A percentile compares a stretch with the other conserved stretches of the same genome.
Conservation (phyloP, 345 rosid species). For the Raphanus raphanistrum region DNA sequence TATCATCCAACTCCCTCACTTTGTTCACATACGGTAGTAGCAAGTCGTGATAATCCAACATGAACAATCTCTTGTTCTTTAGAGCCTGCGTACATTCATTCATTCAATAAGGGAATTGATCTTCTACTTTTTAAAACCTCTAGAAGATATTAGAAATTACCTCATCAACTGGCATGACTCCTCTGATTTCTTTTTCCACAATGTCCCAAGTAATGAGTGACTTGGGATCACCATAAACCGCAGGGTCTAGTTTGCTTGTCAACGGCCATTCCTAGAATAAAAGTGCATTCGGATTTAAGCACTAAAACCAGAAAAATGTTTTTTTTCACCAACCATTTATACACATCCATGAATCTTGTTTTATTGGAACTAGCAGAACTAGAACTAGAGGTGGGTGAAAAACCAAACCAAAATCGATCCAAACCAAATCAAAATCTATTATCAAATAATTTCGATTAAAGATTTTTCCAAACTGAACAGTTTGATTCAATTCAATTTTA, state of each 20-base stretch:
- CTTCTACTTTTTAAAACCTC: background rate
- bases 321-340: background rate
- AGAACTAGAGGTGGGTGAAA: too few relatives aligned
- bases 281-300: background rate
- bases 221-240: slow-evolving; percentile 56
- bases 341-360: background rate
- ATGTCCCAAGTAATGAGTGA: slow-evolving; percentile 68
- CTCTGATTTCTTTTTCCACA: slow-evolving; percentile 55
- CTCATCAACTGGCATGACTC: slow-evolving; percentile 52
- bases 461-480: too few relatives aligned
- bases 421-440: too few relatives aligned
- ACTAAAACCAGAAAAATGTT: background rate
- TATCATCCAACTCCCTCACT: slow-evolving; percentile 51
- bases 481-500: too few relatives aligned
- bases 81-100: slow-evolving; percentile 22
- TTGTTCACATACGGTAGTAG: slow-evolving; percentile 61
- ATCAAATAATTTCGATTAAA: too few relatives aligned
- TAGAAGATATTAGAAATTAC: slow-evolving; percentile 31
- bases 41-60: slow-evolving; percentile 41
- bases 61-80: slow-evolving; percentile 29
- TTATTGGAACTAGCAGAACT: background rate
- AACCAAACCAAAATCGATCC: too few relatives aligned
- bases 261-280: slow-evolving; percentile 76
- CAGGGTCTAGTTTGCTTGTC: slow-evolving; percentile 69
- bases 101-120: background rate